Percentiles rank a stretch among this genome's conserved stretches.
Conservation (phyloP, 768 basidiomycete species). For the Russula compacta region DNA sequence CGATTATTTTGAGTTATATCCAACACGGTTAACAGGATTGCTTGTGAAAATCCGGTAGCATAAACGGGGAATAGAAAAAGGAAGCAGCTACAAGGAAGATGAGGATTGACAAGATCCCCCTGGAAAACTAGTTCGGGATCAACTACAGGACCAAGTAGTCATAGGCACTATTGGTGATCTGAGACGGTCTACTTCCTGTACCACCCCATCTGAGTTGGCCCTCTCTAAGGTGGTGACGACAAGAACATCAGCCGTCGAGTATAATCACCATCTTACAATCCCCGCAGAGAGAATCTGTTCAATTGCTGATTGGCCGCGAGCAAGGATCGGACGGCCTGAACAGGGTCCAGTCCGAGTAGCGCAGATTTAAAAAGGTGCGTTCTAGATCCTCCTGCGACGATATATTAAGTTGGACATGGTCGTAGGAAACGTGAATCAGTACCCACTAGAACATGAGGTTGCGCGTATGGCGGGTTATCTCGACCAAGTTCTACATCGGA, state of each 20-base stretch:
- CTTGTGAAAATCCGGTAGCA: no score
- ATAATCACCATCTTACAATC: not conserved
- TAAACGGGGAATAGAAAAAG: no score
- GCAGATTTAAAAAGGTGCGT: not conserved
- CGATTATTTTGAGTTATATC: no score
- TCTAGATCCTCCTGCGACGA: not conserved
- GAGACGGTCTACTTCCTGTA: no score
- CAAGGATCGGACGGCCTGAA: not conserved
- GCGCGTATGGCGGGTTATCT: not conserved
- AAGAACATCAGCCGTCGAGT: not conserved
- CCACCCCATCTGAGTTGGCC: no score
- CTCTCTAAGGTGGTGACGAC: no score
- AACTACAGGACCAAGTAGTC: no score
- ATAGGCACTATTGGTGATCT: no score
- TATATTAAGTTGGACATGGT: not conserved
- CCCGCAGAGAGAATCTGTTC: not conserved
- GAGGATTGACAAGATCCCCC: no score
- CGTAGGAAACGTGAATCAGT: not conserved
- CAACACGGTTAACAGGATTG: no score
- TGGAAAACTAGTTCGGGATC: no score
- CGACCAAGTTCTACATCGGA: not conserved
- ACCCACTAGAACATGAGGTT: not conserved
- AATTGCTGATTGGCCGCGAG: not conserved
- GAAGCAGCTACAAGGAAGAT: no score
- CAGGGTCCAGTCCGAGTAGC: not conserved